Evolutionary conservation across 129 eudicot species (phyloP).

Genomic region (Chrysanthemum lavandulifolium): DNA sequence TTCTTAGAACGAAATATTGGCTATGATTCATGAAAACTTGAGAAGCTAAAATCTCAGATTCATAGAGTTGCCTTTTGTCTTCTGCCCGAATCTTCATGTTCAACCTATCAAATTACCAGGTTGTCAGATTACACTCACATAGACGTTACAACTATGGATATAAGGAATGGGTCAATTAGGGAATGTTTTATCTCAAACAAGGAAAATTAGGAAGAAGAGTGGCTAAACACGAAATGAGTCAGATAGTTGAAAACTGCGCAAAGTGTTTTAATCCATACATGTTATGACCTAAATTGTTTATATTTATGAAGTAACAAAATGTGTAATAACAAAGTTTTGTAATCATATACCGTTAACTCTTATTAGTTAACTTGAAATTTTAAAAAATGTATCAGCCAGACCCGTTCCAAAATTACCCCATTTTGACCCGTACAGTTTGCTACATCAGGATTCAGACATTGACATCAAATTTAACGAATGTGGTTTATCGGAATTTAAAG

Average conservation of each 20-base stretch:
- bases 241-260: too few species aligned
- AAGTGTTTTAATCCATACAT: neutral
- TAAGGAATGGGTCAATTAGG: too few species aligned
- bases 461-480: neutral
- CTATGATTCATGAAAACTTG: neutral
- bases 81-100: slow-evolving; percentile 58
- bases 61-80: slow-evolving; percentile 47
- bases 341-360: too few species aligned
- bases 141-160: neutral
- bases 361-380: too few species aligned
- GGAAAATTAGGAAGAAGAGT: neutral
- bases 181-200: neutral
- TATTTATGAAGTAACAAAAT: too few species aligned
- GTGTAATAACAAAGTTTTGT: too few species aligned
- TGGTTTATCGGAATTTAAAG: neutral
- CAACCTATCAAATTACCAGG: slow-evolving; percentile 50
- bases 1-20: neutral
- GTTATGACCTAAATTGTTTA: too few species aligned
- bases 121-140: slow-evolving; percentile 3
- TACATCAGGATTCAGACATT: neutral
- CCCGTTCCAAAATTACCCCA: neutral
- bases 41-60: slow-evolving; percentile 16
- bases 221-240: too few species aligned
- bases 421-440: neutral
- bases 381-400: too few species aligned